Evolutionary conservation across 805 yeast genomes (phyloP), one percentile per base, ranked within the genome.

Genomic region (Lipomyces spencermartinsiae): DNA sequence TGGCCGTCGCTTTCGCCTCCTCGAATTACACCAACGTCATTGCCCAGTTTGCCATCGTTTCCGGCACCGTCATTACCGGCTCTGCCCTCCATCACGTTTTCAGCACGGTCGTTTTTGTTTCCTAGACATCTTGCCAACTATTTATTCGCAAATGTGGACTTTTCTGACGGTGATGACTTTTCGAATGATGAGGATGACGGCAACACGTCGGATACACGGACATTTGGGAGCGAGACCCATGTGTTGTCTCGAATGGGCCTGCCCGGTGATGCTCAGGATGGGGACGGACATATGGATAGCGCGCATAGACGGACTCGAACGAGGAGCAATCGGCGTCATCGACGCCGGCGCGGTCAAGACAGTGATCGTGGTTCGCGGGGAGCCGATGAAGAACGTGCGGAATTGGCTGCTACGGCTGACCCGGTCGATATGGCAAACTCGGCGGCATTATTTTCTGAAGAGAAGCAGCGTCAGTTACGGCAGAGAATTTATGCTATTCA

Each of bases 401-500:
- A 43, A 14, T 10, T 25, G 10, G 25, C 56, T 2, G n/a, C 56
- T 29, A 43, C n/a, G 49, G 49, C 49, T 8, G 49, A 43, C 6
- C 22, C 22, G 49, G 56, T 53, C 9, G 33, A 59, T 19, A 29
- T 59, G n/a, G 35, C 14, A 9, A n/a, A 43, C 12, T 43, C 62
- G n/a, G 56, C 33, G 10, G 62, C 43, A 49, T 16, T 25, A 16
- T n/a, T 29, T 10, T 61, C 65, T 31, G 69, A 68, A 53, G 71
- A 57, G 54, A 62, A 68, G 19, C 68, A 72, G 56, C 63, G 59
- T 8, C 61, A 54, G 34, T 67, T 79, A 8, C 72, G 81, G 6
- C 70, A 65, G 51, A 72, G 73, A 61, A 80, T 80, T 46, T 33
- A 70, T 31, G 77, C 72, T 46, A 76, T 80, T 34, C 71, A 75